Evolutionary conservation across 805 yeast genomes (phyloP), one percentile per base, ranked within the genome.

Genomic region (Cyberlindnera subsufficiens): DNA sequence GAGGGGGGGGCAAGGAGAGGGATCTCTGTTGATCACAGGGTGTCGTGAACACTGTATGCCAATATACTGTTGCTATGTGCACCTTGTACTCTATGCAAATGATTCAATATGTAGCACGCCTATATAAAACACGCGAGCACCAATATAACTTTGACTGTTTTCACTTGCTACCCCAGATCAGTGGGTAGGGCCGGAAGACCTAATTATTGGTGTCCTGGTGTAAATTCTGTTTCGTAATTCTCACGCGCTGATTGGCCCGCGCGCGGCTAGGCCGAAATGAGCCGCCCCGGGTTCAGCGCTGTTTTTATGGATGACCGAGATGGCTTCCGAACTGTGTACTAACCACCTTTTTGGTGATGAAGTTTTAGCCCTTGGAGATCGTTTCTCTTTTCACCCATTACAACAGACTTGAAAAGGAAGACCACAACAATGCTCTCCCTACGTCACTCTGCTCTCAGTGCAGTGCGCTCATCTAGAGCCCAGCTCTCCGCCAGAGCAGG

Each of bases 401-500:
- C 38, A 29, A 16, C 32, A 20, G 35, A 36, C 31, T 35, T 27
- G 17, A 34, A 16, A 34, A 18, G n/a, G 17, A 17, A 16, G n/a
- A 15, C 33, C 25, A 11, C n/a, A 42, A 45, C 9, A 25, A 55
- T 57, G 59, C 55, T 54, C 31, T 53, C 61, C 25, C 46, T 52
- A 8, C 57, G 58, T 33, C 58, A 55, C 34, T 43, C 54, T 5
- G 41, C 52, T 32, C 46, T 49, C 44, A 42, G 48, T n/a, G 44
- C 48, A n/a, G 38, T 45, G 33, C 32, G 31, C n/a, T 32, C 47
- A 15, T 43, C 42, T 19, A 43, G 44, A 36, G 25, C 32, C 14
- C 29, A 32, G 35, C 36, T 38, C 30, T 15, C 15, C 3, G 15
- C 29, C 22, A 36, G 42, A 37, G 42, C 43, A 13, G 45, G 38